These are phyloP conservation scores for Globisporangium polare DNA, from an alignment of 352 stramenopile genomes.

Conservation along the genomic window DNA sequence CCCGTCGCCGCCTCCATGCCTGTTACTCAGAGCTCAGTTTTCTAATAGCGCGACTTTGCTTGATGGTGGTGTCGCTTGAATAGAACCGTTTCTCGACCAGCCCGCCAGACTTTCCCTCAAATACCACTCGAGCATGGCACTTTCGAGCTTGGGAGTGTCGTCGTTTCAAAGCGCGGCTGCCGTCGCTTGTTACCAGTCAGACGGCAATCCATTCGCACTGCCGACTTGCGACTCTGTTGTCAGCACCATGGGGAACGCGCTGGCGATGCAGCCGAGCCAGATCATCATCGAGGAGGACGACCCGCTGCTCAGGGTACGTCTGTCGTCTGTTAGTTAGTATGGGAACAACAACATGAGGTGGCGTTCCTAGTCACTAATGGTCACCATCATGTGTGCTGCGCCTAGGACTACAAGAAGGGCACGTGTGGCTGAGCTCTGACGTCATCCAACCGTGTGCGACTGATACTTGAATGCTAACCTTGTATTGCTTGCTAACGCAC, in stretches of 20 bases:
- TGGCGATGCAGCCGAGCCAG: constrained; percentile 25
- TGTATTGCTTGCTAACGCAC: background rate
- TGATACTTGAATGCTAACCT: background rate
- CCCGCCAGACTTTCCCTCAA: background rate
- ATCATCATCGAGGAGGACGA: constrained; percentile 52
- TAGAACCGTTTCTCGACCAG: background rate
- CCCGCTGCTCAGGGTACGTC: constrained; percentile 28
- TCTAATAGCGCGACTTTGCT: too few species aligned
- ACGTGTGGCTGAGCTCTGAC: background rate
- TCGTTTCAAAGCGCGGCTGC: background rate
- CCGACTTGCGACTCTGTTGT: too few species aligned
- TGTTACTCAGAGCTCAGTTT: background rate
- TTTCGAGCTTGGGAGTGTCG: background rate
- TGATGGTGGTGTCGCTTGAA: too few species aligned
- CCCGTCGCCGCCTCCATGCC: background rate
- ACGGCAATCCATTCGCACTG: too few species aligned
- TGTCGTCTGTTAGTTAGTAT: too few species aligned
- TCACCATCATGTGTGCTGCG: background rate
- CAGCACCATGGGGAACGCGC: constrained; percentile 48
- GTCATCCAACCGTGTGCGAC: background rate
- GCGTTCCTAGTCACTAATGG: background rate
- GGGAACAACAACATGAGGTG: background rate
- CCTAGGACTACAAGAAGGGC: constrained; percentile 36
- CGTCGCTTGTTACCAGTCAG: too few species aligned
- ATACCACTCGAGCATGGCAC: background rate